A percentile compares a stretch with the other conserved stretches of the same genome.
Conservation (phyloP, 31 red algal genomes). For the Bonnemaisonia californica region DNA sequence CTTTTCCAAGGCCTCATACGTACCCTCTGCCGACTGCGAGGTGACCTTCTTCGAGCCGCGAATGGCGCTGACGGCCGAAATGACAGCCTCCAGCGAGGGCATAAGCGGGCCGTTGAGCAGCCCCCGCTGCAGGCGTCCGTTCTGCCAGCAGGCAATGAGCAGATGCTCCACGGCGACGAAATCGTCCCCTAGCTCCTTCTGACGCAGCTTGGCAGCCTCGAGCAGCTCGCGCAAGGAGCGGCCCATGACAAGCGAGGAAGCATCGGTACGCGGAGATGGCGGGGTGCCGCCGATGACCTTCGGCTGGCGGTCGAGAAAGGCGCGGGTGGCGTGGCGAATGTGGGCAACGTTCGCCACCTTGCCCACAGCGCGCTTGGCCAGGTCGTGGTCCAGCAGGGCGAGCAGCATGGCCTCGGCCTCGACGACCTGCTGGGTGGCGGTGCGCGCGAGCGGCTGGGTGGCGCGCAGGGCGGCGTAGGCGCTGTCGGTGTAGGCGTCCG, state of each 20-base stretch:
- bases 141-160: conserved; percentile 80
- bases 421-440: conserved; percentile 88
- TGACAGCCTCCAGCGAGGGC: conserved; percentile 49
- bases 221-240: conserved; percentile 77
- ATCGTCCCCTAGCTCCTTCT: conserved; percentile 80
- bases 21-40: conserved; percentile 71
- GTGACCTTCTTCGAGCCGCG: conserved; percentile 81
- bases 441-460: conserved; percentile 49
- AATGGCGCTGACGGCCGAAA: conserved; percentile 58
- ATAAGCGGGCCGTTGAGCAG: conserved; percentile 43
- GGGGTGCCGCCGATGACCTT: conserved; percentile 35
- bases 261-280: no score
- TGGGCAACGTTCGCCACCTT: conserved; percentile 41
- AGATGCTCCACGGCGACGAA: conserved; percentile 91
- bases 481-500: conserved; percentile 89
- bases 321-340: conserved; percentile 16
- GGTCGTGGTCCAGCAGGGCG: conserved; percentile 76
- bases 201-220: conserved; percentile 63
- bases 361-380: conserved; percentile 62
- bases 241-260: conserved; percentile 75
- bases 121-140: conserved; percentile 72
- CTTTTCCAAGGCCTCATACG: conserved; percentile 91
- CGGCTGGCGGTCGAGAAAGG: conserved; percentile 67
- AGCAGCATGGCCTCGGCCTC: conserved; percentile 87
- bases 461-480: conserved; percentile 74